Evolutionary conservation across 2,329 filamentous ascomycete genomes (phyloP), one percentile per base, ranked within the genome.

Genomic region (Ophiostoma ulmi): DNA sequence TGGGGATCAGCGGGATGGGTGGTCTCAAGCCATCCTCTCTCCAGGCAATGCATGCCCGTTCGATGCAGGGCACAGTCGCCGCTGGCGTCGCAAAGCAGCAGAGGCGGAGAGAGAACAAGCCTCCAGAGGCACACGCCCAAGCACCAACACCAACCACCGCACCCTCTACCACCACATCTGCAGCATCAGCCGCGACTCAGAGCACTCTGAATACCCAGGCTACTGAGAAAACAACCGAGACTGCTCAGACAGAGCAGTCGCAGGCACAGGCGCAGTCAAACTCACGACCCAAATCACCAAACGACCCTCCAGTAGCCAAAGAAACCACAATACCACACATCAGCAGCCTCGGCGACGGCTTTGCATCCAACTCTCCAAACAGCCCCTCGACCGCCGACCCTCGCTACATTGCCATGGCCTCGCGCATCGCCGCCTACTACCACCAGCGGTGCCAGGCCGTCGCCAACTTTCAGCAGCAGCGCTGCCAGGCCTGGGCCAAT

Each of bases 401-500:
- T 4, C 80, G 79, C 72, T 81, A 83, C 72, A 74, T 82, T 26
- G 80, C 81, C 74, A 82, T 83, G 80, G 81, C 80, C 39, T 81
- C 82, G 14, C 80, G 82, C 70, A 83, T 84, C 69, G 82, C 82
- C 14, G 78, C 79, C 69, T 84, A 82, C 76, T 84, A 84, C 73
- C 82, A 84, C 74, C 82, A 84, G 75, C 79, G 82, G 22, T 82
- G 80, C 74, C 81, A 82, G 74, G 82, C 82, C 69, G 79, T 83
- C 35, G 78, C 81, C 74, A 81, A 81, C 75, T 81, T 79, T 72
- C 82, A 84, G 75, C 82, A 83, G 73, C 82, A 83, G 76, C 77
- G 80, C 64, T 83, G 82, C 74, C 81, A 83, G 77, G 80, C 80
- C 7, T 84, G 82, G 82, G 82, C 82, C 70, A 80, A 77, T 73